Evolutionary conservation across 2,329 filamentous ascomycete genomes (phyloP).

Genomic region (Pseudocercospora macadamiae): DNA sequence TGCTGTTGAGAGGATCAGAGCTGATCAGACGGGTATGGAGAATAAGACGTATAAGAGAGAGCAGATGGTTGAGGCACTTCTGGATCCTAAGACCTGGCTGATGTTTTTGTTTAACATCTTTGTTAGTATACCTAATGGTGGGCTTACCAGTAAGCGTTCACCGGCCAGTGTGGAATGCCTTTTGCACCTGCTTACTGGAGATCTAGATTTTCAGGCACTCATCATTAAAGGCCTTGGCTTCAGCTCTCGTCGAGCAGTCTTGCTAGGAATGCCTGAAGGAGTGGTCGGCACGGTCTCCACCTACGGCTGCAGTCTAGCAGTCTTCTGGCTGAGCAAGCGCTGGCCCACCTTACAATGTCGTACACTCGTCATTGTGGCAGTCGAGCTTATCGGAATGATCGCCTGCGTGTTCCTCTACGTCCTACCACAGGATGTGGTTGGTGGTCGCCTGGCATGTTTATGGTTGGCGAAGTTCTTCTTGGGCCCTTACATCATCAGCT

Average conservation of each 20-base stretch:
- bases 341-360: conserved; percentile 13
- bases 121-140: conserved; percentile 24
- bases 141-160: conserved; percentile 10
- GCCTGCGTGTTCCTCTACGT: conserved; percentile 14
- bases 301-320: conserved; percentile 16
- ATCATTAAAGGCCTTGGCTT: conserved; percentile 20
- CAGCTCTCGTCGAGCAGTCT: conserved; percentile 9
- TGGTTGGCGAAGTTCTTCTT: conserved; percentile 38
- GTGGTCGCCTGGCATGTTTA: conserved; percentile 12
- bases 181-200: neutral
- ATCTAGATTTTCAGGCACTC: conserved; percentile 12
- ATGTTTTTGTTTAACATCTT: conserved; percentile 21
- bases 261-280: conserved; percentile 20
- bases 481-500: conserved; percentile 39
- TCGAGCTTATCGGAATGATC: conserved; percentile 15
- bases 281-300: conserved; percentile 16
- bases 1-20: conserved; percentile 13
- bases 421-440: conserved; percentile 6
- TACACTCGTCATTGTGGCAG: conserved; percentile 7
- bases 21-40: conserved; percentile 23
- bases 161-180: no score
- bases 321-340: conserved; percentile 12
- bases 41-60: conserved; percentile 45
- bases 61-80: conserved; percentile 56
- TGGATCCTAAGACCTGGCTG: conserved; percentile 62